Evolutionary conservation across 2,329 filamentous ascomycete species (phyloP), one percentile per base, ranked within the genome.

Genomic region (Colletotrichum karsti): DNA sequence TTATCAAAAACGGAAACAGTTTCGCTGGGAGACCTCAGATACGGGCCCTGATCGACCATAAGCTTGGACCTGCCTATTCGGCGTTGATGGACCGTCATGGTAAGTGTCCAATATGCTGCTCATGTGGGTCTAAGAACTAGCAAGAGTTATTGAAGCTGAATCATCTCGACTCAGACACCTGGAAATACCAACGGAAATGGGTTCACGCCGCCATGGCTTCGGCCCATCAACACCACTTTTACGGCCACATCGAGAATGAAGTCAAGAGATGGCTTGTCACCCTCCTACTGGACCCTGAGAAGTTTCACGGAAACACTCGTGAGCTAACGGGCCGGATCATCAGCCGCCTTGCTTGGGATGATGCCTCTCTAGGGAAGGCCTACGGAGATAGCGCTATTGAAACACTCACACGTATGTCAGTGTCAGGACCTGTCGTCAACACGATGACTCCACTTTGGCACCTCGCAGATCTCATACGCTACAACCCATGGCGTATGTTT

Each of bases 11-110:
- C 30, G 84, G 84, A 5, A 81, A 86, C 68, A 85, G 83, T 66
- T 86, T 85, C 70, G 81, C 83, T 1, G 84, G 84, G 5, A 78
- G 84, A n/a, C 82, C 83, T 7, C 83, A 86, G 75, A 84, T 86
- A 62, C 75, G 83, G 33, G 83, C 83, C 0, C 75, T 86, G 15
- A 81, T 85, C 68, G 75, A 82, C 62, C 84, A 86, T 73, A 86
- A 85, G 74, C 78, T 81, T 5, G 81, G 83, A 0, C 80, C 82
- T 0, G 80, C 77, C 3, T 86, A 85, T 69, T 77, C 83, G n/a
- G 84, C 84, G 5, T 73, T 86, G 70, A 85, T 85, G 82, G 84
- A 86, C 66, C 78, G 83, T 15, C 80, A 84, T 69, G 82, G 83
- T 85, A 71, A 72, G 80, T 73, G 10, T 20, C n/a, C 5, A n/a